These are phyloP conservation scores for Xylariaceae sp. DNA, from an alignment of 2,329 filamentous ascomycete species.

Conservation along the genomic window DNA sequence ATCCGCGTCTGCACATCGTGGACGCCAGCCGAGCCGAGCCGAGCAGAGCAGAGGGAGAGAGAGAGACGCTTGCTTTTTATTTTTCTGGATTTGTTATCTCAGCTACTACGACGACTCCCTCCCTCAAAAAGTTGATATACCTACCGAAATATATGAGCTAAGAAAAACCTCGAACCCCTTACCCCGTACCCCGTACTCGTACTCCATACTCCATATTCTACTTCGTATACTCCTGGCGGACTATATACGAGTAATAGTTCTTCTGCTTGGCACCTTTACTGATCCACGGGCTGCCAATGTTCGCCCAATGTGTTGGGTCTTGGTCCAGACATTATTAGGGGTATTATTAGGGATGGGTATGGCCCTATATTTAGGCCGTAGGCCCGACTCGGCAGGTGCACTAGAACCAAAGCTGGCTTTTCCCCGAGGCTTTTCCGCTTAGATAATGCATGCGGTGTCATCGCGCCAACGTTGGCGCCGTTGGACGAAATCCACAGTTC, in stretches of 20 bases:
- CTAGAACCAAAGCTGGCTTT: neutral
- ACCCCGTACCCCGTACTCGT: neutral
- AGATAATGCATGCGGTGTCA: neutral
- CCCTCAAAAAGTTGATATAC: no score
- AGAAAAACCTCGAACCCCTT: neutral
- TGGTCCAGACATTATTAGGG: neutral
- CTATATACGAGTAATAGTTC: no score
- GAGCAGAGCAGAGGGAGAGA: no score
- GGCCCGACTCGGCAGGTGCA: no score
- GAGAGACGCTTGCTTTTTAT: no score
- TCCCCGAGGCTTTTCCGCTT: neutral
- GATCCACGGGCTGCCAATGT: no score
- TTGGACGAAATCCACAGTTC: neutral
- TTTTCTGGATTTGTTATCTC: no score
- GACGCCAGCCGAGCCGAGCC: neutral
- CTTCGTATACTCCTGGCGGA: no score
- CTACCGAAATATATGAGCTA: no score
- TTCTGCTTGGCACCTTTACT: no score
- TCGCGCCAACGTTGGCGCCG: neutral
- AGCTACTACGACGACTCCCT: neutral
- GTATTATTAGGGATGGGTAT: neutral
- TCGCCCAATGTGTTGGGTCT: no score
- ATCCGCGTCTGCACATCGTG: constrained; percentile 9
- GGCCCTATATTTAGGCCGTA: neutral
- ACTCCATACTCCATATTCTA: neutral